Base-by-base conservation (phyloP, 495 filamentous ascomycete genomes). In the Penicillium pancosmium region DNA sequence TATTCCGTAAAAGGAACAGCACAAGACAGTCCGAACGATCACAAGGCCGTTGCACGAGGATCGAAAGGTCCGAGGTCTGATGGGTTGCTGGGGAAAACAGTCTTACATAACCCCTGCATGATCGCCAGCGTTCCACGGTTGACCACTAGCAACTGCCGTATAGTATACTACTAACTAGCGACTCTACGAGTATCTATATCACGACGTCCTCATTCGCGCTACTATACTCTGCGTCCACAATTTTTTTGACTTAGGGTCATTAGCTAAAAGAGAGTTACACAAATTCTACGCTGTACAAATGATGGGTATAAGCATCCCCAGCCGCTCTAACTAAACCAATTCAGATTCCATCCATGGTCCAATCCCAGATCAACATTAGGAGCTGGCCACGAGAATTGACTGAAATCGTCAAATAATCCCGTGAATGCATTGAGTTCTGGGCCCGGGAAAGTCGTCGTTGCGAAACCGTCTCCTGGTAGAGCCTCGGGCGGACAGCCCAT, bases 311-410 rank as follows among this genome's bases (percentile, higher is more conserved):
- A 52, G 33, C 35, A 38, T 43, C 16, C 23, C 16, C 27, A 31
- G 41, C 16, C 23, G 52, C 35, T 41, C 50, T 57, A 64, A 16
- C 72, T 68, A 44, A 62, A 64, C 73, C 75, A 75, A 43, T 75
- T 68, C 63, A 75, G 57, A 51, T 70, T 71, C 75, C 74, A 78
- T 38, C 75, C 75, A 50, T 74, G 68, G 44, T 77, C 74, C 13
- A 78, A 55, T 38, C 74, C 74, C 9, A 75, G 50, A 51, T 75
- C 72, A 21, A 74, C 40, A 49, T 62, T 61, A 11, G 62, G 53
- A 49, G 61, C 71, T 9, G 64, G 59, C 64, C 68, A 73, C n/a
- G 61, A 58, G 15, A 61, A 65, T 19, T 71, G 61, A 15, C 61
- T 62, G 41, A 66, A 54, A 31, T 64, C 69, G 43, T 68, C 58